Evolutionary conservation across 768 basidiomycete genomes (phyloP).

Genomic region (Naganishia onofrii): DNA sequence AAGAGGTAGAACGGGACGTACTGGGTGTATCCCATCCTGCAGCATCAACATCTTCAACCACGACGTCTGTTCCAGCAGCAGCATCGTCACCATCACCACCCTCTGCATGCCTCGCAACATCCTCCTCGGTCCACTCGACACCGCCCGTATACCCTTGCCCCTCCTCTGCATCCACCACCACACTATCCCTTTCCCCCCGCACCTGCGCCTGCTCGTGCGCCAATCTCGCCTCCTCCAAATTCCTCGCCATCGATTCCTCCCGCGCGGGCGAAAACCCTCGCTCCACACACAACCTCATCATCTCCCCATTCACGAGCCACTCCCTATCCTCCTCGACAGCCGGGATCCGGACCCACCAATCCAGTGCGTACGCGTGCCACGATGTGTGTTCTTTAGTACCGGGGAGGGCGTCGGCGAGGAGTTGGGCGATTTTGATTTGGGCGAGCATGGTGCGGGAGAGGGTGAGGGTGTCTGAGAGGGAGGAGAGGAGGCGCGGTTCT

Average conservation of each 20-base stretch:
- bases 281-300: not conserved
- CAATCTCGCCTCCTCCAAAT: not conserved
- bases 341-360: not conserved
- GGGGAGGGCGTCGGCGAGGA: not conserved
- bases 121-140: not conserved
- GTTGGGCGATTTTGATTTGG: conserved; percentile 12
- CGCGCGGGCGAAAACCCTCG: not conserved
- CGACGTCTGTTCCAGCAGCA: not conserved
- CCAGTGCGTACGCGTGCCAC: conserved; percentile 1
- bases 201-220: not conserved
- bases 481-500: not conserved
- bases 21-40: not conserved
- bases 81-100: not conserved
- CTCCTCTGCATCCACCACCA: not conserved
- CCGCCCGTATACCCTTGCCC: not conserved
- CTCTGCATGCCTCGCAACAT: not conserved
- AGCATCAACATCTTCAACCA: not conserved
- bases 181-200: not conserved
- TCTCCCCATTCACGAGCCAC: not conserved
- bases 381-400: not conserved
- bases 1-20: not conserved
- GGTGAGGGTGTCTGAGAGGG: not conserved
- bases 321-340: not conserved
- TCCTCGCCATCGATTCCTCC: conserved; percentile 21
- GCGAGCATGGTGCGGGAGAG: not conserved